Conservation (phyloP, 78 protist genomes). For the Cavenderia fasciculata region DNA sequence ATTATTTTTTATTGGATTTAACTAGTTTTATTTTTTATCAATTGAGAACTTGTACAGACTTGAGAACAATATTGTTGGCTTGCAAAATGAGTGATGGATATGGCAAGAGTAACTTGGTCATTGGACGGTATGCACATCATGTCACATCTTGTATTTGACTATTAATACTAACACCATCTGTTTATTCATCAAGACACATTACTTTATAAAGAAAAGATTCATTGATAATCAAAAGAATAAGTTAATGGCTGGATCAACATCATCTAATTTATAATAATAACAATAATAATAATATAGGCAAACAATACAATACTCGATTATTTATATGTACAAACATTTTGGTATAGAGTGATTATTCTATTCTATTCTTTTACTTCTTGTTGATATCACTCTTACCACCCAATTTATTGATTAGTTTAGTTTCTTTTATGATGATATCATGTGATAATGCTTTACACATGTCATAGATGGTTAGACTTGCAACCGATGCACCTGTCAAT, state of each 20-base stretch:
- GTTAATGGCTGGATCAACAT: conserved; percentile 18
- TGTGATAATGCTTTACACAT: conserved; percentile 88
- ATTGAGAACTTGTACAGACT: too few species aligned
- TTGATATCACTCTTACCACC: conserved; percentile 83
- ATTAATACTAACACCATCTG: not conserved
- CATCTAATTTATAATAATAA: conserved; percentile 1
- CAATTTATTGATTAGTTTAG: conserved; percentile 60
- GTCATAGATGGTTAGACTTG: conserved; percentile 87
- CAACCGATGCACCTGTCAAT: conserved; percentile 79
- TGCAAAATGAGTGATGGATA: too few species aligned
- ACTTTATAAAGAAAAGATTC: conserved; percentile 59
- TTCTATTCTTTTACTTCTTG: not conserved
- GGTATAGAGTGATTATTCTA: too few species aligned
- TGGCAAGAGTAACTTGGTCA: too few species aligned
- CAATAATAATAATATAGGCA: not conserved
- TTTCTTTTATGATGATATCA: conserved; percentile 74
- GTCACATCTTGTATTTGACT: not conserved
- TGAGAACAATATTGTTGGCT: too few species aligned
- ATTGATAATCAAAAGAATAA: conserved; percentile 28
- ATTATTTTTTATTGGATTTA: too few species aligned
- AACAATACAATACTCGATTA: not conserved
- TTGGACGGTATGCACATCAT: conserved; percentile 31
- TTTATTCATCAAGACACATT: conserved; percentile 12
- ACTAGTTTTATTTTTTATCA: too few species aligned
- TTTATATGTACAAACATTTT: too few species aligned